These are phyloP conservation scores for Tetracladium marchalianum DNA, from an alignment of 495 filamentous ascomycete genomes.

Conservation along the genomic window DNA sequence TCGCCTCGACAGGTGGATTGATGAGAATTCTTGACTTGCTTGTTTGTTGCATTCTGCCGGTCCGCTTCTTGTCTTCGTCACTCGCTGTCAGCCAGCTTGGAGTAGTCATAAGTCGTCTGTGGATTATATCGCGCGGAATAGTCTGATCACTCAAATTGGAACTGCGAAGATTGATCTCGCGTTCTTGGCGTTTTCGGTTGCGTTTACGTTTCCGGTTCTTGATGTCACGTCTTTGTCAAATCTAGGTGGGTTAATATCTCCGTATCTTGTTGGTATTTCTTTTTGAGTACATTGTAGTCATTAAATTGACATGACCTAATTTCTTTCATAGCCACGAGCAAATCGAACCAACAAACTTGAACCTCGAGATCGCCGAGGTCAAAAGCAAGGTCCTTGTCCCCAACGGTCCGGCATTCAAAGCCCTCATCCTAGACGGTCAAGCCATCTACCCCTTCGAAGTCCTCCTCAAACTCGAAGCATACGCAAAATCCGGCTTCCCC, in stretches of 20 bases:
- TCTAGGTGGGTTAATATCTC: constrained; percentile 9
- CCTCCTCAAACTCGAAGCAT: constrained; percentile 25
- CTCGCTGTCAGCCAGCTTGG: constrained; percentile 35
- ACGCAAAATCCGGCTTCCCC: constrained; percentile 31
- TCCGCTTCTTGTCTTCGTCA: no score
- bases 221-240: constrained; percentile 5
- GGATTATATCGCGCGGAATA: constrained; percentile 29
- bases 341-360: constrained; percentile 37
- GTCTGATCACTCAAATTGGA: constrained; percentile 29
- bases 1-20: no score
- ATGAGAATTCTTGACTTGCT: no score
- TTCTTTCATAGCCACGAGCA: no score
- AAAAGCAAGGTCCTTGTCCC: constrained; percentile 27
- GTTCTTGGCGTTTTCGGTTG: constrained; percentile 22
- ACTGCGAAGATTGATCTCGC: constrained; percentile 33
- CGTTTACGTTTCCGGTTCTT: constrained; percentile 8
- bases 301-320: no score
- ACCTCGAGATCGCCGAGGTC: constrained; percentile 25
- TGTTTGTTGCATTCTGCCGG: no score
- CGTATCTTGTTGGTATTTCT: neutral
- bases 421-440: constrained; percentile 30
- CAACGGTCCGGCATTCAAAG: constrained; percentile 32
- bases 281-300: no score
- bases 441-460: constrained; percentile 28
- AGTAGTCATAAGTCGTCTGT: constrained; percentile 28